A percentile compares a stretch with the other conserved stretches of the same genome.
Evolutionary conservation across 2,329 filamentous ascomycete genomes (phyloP).

Genomic region (Didymella lethalis): DNA sequence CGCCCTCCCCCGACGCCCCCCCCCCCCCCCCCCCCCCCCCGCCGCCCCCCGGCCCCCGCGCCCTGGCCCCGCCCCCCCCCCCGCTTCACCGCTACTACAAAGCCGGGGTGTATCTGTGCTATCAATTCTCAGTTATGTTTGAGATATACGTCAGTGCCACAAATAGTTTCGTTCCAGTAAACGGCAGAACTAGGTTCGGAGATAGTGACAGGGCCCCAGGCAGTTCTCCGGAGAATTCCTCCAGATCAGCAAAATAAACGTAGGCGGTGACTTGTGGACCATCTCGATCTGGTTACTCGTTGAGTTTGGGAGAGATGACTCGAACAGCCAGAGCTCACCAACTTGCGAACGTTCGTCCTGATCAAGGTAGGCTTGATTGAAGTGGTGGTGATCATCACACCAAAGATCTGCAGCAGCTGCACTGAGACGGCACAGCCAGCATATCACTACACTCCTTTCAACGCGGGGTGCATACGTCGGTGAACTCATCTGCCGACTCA

Average conservation of each 20-base stretch:
- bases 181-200: constrained; percentile 9
- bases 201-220: background rate
- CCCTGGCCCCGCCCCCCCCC: no score
- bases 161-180: constrained; percentile 1
- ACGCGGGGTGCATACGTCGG: constrained; percentile 20
- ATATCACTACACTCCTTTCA: constrained; percentile 3
- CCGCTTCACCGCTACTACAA: constrained; percentile 7
- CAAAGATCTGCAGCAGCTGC: constrained; percentile 8
- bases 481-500: constrained; percentile 25
- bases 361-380: constrained; percentile 1
- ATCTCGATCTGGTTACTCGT: background rate
- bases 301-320: background rate
- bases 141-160: background rate
- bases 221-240: background rate
- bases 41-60: no score
- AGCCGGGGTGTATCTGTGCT: background rate
- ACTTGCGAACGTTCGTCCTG: background rate
- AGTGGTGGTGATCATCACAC: constrained; percentile 5
- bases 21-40: no score
- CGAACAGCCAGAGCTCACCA: background rate
- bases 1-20: no score
- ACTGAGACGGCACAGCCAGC: constrained; percentile 1
- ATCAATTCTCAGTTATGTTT: background rate
- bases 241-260: background rate
- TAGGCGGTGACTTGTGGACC: background rate